Evolutionary conservation across 768 basidiomycete genomes (phyloP), one percentile per base, ranked within the genome.

Genomic region (Serendipita sp.): DNA sequence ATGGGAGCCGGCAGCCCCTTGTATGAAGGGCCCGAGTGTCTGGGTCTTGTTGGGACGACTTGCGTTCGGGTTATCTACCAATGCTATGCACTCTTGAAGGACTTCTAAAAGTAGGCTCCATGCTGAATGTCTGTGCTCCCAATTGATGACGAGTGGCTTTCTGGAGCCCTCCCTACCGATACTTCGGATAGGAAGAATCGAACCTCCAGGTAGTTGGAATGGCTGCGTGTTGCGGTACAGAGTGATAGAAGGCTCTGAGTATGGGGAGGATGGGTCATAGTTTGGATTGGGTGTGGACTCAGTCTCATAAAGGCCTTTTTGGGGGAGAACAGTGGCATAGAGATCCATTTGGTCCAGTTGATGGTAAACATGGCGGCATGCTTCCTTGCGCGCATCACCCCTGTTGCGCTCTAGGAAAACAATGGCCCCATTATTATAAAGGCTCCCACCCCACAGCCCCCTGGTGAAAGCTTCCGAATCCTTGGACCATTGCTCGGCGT

Each of bases 81-180:
- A 63, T 65, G 82, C 84, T 64, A 86, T 83, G 70, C 86, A 90
- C 70, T 88, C 85, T 3, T 83, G 82, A 63, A 95, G 76, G 7
- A 94, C 75, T 68, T 92, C 91, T n/a, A 91, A 72, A 3, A 95
- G 74, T 13, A 95, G 72, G 68, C 82, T 86, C 93, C 93, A 96
- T 2, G 89, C 91, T 4, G 87, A 89, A 70, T 91, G 85, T 51
- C 83, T 78, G 68, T 88, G 85, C 67, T 85, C 79, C 93, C 93
- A 96, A 18, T 81, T 79, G 0, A 94, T 80, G 3, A 88, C 85
- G 23, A 86, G 74, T 16, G 82, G 77, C 28, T 89, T 87, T 1
- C 81, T 83, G 3, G 81, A 81, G 63, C 90, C 88, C 1, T 68
- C 66, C 5, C 82, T 81, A 2, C 90, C 92, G 1, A 76, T 73